Percentiles rank a stretch among this genome's conserved stretches.
phyloP scores from a whole-genome alignment of 305 asterid species.

The Plantago lanceolata region DNA sequence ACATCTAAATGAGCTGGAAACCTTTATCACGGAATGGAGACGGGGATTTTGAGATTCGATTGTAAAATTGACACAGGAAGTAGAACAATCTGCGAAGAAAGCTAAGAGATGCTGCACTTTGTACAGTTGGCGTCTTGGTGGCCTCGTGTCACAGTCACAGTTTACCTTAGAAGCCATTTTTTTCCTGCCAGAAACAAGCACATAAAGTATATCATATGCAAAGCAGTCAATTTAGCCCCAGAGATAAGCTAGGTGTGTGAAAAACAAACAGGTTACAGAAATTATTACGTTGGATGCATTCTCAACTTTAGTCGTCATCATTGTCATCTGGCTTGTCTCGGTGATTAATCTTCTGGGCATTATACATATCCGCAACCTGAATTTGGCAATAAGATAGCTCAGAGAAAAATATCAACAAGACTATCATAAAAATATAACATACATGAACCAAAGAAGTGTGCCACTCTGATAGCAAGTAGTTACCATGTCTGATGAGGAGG shows the following conservation, averaged over 20 bases:
- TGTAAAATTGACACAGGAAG: background rate
- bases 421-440: too few relatives aligned
- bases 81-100: constrained; percentile 1
- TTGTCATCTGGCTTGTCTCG: constrained; percentile 44
- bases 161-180: background rate
- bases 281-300: background rate
- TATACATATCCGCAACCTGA: constrained; percentile 87
- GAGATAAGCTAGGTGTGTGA: constrained; percentile 26
- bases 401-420: background rate
- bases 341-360: constrained; percentile 61
- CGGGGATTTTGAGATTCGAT: background rate
- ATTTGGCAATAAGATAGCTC: constrained; percentile 23
- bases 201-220: constrained; percentile 10
- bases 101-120: background rate
- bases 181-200: constrained; percentile 21
- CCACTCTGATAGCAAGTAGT: background rate
- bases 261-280: constrained; percentile 9
- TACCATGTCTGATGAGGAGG: constrained; percentile 85
- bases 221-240: too few relatives aligned
- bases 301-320: constrained; percentile 49
- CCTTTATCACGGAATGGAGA: background rate
- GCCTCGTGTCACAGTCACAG: too few relatives aligned
- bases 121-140: background rate
- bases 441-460: too few relatives aligned
- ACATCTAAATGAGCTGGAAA: background rate